Percentiles rank a stretch among this genome's conserved stretches.
These are phyloP conservation scores for Fraxinus paxiana DNA, from an alignment of 305 asterid species.

Conservation along the genomic window DNA sequence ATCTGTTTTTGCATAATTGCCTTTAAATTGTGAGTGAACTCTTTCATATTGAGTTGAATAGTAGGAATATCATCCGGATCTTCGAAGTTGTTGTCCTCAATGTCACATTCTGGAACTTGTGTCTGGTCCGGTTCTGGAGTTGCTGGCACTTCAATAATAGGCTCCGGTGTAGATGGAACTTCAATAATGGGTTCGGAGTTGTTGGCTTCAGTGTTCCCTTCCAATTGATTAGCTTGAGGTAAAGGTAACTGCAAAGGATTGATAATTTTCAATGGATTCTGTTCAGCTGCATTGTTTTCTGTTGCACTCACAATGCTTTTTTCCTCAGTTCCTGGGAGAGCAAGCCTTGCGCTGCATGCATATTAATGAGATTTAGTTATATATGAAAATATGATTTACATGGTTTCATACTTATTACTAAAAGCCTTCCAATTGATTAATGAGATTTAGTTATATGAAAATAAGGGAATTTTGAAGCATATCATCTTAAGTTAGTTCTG, in stretches of 20 bases:
- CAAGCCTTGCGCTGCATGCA: slow-evolving; percentile 79
- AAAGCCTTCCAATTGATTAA: too few relatives aligned
- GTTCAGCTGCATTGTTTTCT: slow-evolving; percentile 42
- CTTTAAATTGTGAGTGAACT: slow-evolving; percentile 78
- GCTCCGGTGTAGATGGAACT: slow-evolving; percentile 36
- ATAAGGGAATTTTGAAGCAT: neutral
- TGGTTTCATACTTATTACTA: neutral
- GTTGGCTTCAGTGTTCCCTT: slow-evolving; percentile 32
- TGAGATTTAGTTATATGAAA: neutral
- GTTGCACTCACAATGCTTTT: slow-evolving; percentile 49
- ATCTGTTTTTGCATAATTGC: slow-evolving; percentile 54
- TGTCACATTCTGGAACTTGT: slow-evolving; percentile 49
- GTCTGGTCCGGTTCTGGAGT: slow-evolving; percentile 57
- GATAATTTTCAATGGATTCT: slow-evolving; percentile 36
- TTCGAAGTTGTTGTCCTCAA: slow-evolving; percentile 53
- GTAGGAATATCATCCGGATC: slow-evolving; percentile 86
- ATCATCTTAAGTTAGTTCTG: neutral
- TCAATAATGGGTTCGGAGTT: slow-evolving; percentile 47
- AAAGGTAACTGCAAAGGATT: slow-evolving; percentile 58
- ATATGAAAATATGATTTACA: neutral
- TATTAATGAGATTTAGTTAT: slow-evolving; percentile 23
- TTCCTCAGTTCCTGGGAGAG: slow-evolving; percentile 92
- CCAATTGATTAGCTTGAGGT: slow-evolving; percentile 37
- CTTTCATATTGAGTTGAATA: slow-evolving; percentile 75
- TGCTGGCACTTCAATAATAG: slow-evolving; percentile 60